Evolutionary conservation across 2,329 filamentous ascomycete genomes (phyloP).

Genomic region (Herpotrichia juniperi): DNA sequence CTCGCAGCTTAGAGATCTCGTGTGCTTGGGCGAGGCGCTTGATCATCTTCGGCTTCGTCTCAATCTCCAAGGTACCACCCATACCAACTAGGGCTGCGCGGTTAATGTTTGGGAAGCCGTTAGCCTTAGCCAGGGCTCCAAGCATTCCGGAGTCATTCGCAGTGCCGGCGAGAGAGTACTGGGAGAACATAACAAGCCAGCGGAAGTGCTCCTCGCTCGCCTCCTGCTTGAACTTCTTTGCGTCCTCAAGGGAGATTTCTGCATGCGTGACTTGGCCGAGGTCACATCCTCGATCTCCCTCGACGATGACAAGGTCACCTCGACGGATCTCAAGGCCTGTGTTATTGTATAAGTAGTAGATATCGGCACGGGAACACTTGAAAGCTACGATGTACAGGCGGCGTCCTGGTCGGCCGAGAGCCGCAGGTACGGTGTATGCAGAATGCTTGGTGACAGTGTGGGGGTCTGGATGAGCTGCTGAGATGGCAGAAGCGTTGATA

Average conservation of each 20-base stretch:
- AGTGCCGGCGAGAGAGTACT: slow-evolving; percentile 50
- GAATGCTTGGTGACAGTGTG: slow-evolving; percentile 28
- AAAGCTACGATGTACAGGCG: slow-evolving; percentile 87
- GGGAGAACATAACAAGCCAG: slow-evolving; percentile 98
- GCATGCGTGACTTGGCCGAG: slow-evolving; percentile 89
- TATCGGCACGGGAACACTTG: slow-evolving; percentile 93
- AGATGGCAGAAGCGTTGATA: slow-evolving; percentile 43
- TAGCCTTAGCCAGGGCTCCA: slow-evolving; percentile 42
- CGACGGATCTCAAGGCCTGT: slow-evolving; percentile 89
- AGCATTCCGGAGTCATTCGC: slow-evolving; percentile 58
- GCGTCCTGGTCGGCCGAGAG: slow-evolving; percentile 36
- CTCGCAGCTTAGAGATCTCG: slow-evolving; percentile 84
- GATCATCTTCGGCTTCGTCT: slow-evolving; percentile 95
- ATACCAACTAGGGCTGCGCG: slow-evolving; percentile 63
- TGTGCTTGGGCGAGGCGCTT: slow-evolving; percentile 91
- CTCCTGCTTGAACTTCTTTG: slow-evolving; percentile 87
- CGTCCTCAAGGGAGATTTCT: slow-evolving; percentile 85
- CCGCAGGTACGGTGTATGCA: slow-evolving; percentile 40
- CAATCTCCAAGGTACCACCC: slow-evolving; percentile 50
- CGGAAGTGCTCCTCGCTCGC: slow-evolving; percentile 96
- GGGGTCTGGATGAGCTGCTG: slow-evolving; percentile 43
- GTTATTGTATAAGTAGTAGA: slow-evolving; percentile 96
- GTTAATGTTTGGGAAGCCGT: slow-evolving; percentile 36
- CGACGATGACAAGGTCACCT: slow-evolving; percentile 94
- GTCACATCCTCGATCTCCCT: slow-evolving; percentile 95